A percentile compares a stretch with the other conserved stretches of the same genome.
Evolutionary conservation across 2,329 filamentous ascomycete species (phyloP).

Genomic region (Fusarium marasasianum): DNA sequence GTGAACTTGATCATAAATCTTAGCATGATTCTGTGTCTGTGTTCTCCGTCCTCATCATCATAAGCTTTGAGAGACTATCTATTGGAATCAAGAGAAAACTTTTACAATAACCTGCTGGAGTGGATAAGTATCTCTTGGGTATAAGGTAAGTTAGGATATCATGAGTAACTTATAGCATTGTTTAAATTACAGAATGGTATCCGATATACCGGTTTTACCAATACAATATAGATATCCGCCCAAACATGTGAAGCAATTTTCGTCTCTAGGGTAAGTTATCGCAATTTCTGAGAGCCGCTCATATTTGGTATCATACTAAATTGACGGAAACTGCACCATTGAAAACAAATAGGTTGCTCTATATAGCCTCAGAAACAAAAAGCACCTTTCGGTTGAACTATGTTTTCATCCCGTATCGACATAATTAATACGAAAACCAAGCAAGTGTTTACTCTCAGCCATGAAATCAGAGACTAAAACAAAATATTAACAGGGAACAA

Average conservation of each 20-base stretch:
- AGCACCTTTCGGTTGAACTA: background rate
- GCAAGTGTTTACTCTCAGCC: background rate
- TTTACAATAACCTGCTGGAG: background rate
- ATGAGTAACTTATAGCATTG: no score
- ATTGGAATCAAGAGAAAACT: background rate
- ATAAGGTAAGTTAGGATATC: no score
- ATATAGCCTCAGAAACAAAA: no score
- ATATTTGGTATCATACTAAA: background rate
- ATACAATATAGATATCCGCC: background rate
- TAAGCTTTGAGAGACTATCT: background rate
- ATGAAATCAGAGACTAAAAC: no score
- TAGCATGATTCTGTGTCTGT: background rate
- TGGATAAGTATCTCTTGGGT: background rate
- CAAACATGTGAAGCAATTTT: background rate
- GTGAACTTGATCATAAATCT: background rate
- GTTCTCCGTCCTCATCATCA: background rate
- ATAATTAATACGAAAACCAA: no score
- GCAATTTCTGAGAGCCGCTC: background rate
- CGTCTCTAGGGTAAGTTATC: background rate
- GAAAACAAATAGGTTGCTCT: background rate
- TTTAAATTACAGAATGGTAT: background rate
- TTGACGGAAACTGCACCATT: background rate
- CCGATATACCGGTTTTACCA: no score
- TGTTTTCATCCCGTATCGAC: background rate
- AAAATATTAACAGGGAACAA: no score